A percentile compares a stretch with the other conserved stretches of the same genome.
phyloP scores from a whole-genome alignment of 495 filamentous ascomycete genomes.

The Bombardia bombarda region DNA sequence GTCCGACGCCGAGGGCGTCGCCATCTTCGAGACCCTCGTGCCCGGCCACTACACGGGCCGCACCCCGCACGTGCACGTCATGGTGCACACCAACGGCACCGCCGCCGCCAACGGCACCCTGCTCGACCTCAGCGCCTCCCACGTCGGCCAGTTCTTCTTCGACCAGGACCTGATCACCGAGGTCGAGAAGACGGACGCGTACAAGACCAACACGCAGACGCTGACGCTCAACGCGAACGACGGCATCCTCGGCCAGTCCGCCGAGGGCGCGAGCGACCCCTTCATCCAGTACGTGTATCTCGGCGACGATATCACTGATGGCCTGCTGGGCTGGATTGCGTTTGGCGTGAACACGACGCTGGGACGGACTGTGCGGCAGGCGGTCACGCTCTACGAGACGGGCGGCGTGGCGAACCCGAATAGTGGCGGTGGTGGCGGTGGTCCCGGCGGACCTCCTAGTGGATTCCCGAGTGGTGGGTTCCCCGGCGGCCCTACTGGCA shows the following conservation, averaged over 20 bases:
- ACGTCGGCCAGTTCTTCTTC: constrained; percentile 55
- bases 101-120: constrained; percentile 43
- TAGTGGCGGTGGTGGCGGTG: too few species aligned
- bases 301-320: constrained; percentile 37
- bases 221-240: constrained; percentile 43
- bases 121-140: constrained; percentile 30
- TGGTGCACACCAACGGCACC: constrained; percentile 32
- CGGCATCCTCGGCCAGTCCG: constrained; percentile 33
- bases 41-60: constrained; percentile 46
- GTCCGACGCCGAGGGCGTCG: constrained; percentile 42
- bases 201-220: constrained; percentile 44
- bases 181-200: constrained; percentile 46
- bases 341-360: constrained; percentile 34
- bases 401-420: too few species aligned
- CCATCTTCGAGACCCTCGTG: constrained; percentile 43
- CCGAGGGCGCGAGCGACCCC: constrained; percentile 44
- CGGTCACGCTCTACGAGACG: neutral
- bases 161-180: constrained; percentile 43
- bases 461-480: too few species aligned
- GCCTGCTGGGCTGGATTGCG: constrained; percentile 44
- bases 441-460: too few species aligned
- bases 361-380: neutral
- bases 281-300: constrained; percentile 49
- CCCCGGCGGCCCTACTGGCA: too few species aligned
- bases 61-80: constrained; percentile 19